Evolutionary conservation across 768 basidiomycete genomes (phyloP).

Genomic region (Holtermannia corniformis): DNA sequence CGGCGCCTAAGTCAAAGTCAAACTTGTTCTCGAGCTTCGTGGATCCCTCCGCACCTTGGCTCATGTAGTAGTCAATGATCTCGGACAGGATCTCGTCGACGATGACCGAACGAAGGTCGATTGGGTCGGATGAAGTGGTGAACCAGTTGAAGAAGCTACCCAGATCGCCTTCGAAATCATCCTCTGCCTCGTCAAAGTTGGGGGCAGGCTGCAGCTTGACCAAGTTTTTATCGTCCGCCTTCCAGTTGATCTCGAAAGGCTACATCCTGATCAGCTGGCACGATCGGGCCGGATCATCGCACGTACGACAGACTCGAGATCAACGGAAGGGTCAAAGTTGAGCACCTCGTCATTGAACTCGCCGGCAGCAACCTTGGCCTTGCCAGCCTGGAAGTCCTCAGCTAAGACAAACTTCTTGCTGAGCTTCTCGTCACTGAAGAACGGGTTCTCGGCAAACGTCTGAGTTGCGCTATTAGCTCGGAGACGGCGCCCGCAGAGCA

Average conservation of each 20-base stretch:
- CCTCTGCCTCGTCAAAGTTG: not conserved
- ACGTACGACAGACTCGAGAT: conserved; percentile 20
- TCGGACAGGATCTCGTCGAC: conserved; percentile 28
- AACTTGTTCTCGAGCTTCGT: not conserved
- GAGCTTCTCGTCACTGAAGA: conserved; percentile 35
- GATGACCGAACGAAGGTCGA: conserved; percentile 22
- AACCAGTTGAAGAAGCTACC: conserved; percentile 41
- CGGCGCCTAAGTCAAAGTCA: not conserved
- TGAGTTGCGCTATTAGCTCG: not conserved
- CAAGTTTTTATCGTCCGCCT: conserved; percentile 27
- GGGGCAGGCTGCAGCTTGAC: conserved; percentile 1
- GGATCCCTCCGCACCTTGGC: conserved; percentile 8
- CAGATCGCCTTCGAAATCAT: conserved; percentile 31
- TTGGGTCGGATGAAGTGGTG: conserved; percentile 19
- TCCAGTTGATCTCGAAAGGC: conserved; percentile 35
- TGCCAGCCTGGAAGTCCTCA: conserved; percentile 7
- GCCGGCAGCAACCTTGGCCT: conserved; percentile 11
- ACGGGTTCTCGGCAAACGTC: conserved; percentile 40
- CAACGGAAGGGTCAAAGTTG: conserved; percentile 18
- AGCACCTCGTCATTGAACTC: conserved; percentile 19
- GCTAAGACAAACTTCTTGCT: conserved; percentile 30
- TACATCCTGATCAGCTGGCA: conserved; percentile 3
- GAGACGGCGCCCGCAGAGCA: conserved; percentile 17
- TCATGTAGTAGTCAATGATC: conserved; percentile 32
- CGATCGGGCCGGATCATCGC: too few relatives aligned